phyloP scores from a whole-genome alignment of 371 early-diverging fungal genomes.

The Rhizopus delemar region DNA sequence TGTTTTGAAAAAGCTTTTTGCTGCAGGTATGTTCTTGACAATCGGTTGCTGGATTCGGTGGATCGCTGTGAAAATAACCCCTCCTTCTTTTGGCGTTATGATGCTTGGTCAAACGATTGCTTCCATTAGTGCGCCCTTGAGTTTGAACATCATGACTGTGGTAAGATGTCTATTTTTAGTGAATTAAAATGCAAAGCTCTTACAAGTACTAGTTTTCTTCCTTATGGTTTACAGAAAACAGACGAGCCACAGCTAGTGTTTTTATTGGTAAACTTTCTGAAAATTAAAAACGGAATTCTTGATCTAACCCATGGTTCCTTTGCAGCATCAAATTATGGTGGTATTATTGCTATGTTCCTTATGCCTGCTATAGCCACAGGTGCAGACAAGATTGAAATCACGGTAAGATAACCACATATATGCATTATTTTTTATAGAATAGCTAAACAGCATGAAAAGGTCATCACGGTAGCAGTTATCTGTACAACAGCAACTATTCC shows the following conservation, averaged over 20 bases:
- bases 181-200: too few relatives aligned
- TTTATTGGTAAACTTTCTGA: slow-evolving; percentile 28
- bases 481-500: slow-evolving; percentile 48
- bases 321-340: slow-evolving; percentile 40
- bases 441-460: slow-evolving; percentile 21
- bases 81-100: slow-evolving; percentile 49
- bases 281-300: neutral
- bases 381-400: slow-evolving; percentile 38
- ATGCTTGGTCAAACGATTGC: slow-evolving; percentile 64
- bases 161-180: slow-evolving; percentile 15
- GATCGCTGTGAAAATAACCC: slow-evolving; percentile 46
- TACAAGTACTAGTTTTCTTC: slow-evolving; percentile 41
- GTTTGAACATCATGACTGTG: slow-evolving; percentile 60
- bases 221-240: slow-evolving; percentile 61
- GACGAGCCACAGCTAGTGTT: slow-evolving; percentile 59
- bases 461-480: slow-evolving; percentile 52
- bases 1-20: slow-evolving; percentile 34
- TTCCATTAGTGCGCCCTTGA: slow-evolving; percentile 62
- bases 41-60: slow-evolving; percentile 65
- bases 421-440: neutral
- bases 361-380: slow-evolving; percentile 55
- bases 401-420: slow-evolving; percentile 13
- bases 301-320: neutral
- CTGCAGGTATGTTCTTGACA: slow-evolving; percentile 49
- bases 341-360: slow-evolving; percentile 53